These are phyloP conservation scores for Ceratocystiopsis sp. DNA, from an alignment of 2,329 filamentous ascomycete genomes.

Conservation along the genomic window DNA sequence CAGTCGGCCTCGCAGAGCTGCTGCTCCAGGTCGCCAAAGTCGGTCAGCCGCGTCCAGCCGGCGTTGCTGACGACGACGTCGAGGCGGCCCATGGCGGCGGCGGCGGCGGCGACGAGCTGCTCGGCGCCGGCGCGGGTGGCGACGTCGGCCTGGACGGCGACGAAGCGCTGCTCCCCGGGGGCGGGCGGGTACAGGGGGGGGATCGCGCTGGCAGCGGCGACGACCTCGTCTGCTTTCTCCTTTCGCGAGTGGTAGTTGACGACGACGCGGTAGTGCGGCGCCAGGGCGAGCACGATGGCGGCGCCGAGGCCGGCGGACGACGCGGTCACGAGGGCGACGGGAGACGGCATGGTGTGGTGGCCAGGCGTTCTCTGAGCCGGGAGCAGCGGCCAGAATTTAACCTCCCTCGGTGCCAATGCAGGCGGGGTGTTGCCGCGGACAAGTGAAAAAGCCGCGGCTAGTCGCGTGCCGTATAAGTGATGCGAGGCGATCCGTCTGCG, in stretches of 20 bases:
- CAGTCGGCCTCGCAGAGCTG: conserved; percentile 38
- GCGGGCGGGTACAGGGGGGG: conserved; percentile 22
- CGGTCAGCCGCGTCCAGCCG: conserved; percentile 31
- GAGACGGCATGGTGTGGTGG: no score
- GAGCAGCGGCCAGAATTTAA: no score
- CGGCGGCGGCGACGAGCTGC: conserved; percentile 39
- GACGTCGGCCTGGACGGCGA: conserved; percentile 49
- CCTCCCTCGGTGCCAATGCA: no score
- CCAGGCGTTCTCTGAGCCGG: no score
- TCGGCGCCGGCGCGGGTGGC: conserved; percentile 41
- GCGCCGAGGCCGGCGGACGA: conserved; percentile 52
- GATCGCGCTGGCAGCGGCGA: conserved; percentile 21
- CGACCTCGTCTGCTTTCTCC: conserved; percentile 40
- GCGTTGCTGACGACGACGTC: conserved; percentile 67
- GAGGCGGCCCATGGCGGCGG: conserved; percentile 45
- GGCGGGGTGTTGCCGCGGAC: no score
- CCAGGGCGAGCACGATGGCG: conserved; percentile 25
- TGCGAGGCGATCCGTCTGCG: no score
- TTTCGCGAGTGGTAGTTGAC: conserved; percentile 55
- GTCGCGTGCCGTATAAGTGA: no score
- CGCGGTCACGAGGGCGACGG: conserved; percentile 29
- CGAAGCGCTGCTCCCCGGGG: conserved; percentile 14
- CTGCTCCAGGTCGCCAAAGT: conserved; percentile 32
- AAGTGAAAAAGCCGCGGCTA: no score
- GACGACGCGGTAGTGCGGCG: conserved; percentile 50